These are phyloP conservation scores for Trifolium pratense DNA, from an alignment of 306 rosid species.

Conservation along the genomic window DNA sequence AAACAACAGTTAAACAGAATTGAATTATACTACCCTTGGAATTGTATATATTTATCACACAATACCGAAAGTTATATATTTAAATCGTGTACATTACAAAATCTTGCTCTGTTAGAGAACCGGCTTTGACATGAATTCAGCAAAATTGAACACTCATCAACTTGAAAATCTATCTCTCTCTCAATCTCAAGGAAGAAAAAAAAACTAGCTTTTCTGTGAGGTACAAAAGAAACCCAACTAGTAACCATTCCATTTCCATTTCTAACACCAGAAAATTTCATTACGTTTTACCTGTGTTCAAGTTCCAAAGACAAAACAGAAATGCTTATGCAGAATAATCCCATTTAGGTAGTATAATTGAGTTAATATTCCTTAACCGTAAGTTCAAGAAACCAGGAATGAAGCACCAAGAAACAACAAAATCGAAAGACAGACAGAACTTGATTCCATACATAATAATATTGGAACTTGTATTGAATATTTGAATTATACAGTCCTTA, in stretches of 20 bases:
- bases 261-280: not conserved
- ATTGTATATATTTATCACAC: not conserved
- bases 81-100: not conserved
- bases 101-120: constrained; percentile 1
- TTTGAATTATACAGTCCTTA: not conserved
- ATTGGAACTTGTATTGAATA: not conserved
- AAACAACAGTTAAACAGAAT: not conserved
- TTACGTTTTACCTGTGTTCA: not conserved
- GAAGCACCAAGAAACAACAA: not conserved
- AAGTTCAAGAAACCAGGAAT: constrained; percentile 5
- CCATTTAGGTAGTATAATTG: not conserved
- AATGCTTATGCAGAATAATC: not conserved
- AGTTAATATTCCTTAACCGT: not conserved
- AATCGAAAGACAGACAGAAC: not conserved
- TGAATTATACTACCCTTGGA: constrained; percentile 1
- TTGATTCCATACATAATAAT: not conserved
- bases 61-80: not conserved
- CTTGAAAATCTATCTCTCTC: not conserved
- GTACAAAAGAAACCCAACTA: not conserved
- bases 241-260: not conserved
- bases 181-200: not conserved
- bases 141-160: constrained; percentile 5
- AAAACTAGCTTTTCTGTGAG: not conserved
- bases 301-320: not conserved
- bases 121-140: not conserved